Percentiles rank a stretch among this genome's conserved stretches.
Evolutionary conservation across 2,329 filamentous ascomycete genomes (phyloP).

Genomic region (Meredithiella fracta): DNA sequence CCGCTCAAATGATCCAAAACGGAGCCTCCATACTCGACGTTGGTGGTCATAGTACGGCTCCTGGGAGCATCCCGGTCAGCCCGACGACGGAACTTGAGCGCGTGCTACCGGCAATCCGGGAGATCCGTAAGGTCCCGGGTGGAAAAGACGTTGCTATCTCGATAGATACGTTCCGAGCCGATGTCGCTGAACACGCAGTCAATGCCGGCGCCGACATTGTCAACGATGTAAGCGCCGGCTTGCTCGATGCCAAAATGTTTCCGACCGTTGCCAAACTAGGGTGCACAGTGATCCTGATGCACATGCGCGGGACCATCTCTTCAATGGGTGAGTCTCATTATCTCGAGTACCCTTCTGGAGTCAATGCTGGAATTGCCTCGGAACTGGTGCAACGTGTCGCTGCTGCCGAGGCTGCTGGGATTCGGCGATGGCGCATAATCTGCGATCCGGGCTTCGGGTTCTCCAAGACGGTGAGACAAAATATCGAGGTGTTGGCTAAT

Average conservation of each 20-base stretch:
- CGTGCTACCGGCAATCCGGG: constrained; percentile 60
- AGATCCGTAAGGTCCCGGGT: constrained; percentile 49
- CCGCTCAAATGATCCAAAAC: constrained; percentile 44
- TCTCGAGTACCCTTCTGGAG: constrained; percentile 49
- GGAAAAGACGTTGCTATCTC: constrained; percentile 54
- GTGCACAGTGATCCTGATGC: constrained; percentile 72
- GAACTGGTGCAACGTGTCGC: constrained; percentile 57
- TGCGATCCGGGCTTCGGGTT: constrained; percentile 91
- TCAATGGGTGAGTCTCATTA: constrained; percentile 45
- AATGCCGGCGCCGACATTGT: constrained; percentile 74
- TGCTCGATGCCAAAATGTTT: constrained; percentile 68
- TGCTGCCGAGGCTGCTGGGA: constrained; percentile 62
- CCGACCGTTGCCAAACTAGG: constrained; percentile 59
- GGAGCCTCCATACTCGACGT: constrained; percentile 81
- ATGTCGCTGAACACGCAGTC: constrained; percentile 62
- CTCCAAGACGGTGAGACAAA: constrained; percentile 68
- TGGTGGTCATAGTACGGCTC: constrained; percentile 84
- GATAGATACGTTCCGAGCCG: constrained; percentile 81
- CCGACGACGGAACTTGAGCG: constrained; percentile 60
- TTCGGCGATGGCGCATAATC: constrained; percentile 85
- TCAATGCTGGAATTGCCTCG: constrained; percentile 45
- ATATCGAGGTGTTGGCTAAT: constrained; percentile 59
- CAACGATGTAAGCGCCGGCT: constrained; percentile 82
- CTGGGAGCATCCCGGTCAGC: constrained; percentile 51
- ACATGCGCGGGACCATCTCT: constrained; percentile 55